Percentiles rank a stretch among this genome's conserved stretches.
These are phyloP conservation scores for Notholithocarpus densiflorus DNA, from an alignment of 306 rosid genomes.

Conservation along the genomic window DNA sequence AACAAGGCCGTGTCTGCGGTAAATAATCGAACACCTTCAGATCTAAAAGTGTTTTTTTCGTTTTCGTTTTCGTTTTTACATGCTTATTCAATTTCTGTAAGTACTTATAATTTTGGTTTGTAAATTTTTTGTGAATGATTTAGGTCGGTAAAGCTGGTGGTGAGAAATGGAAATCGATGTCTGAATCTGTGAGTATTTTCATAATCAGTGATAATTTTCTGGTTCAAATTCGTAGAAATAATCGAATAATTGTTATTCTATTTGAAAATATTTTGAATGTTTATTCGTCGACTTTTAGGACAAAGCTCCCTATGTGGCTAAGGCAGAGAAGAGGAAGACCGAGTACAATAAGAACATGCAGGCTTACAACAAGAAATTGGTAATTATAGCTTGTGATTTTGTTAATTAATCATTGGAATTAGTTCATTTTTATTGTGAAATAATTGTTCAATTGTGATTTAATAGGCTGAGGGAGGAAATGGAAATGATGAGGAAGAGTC, in stretches of 20 bases:
- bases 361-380: conserved; percentile 63
- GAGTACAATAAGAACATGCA: conserved; percentile 54
- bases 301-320: conserved; percentile 64
- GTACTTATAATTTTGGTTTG: too few species aligned
- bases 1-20: conserved; percentile 42
- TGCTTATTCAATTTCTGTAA: background rate
- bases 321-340: conserved; percentile 70
- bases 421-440: background rate
- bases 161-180: conserved; percentile 64
- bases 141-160: conserved; percentile 97
- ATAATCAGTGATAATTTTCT: too few species aligned
- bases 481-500: conserved; percentile 78
- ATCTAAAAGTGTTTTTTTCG: background rate
- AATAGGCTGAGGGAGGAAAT: conserved; percentile 59
- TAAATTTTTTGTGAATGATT: background rate
- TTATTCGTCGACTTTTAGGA: conserved; percentile 35
- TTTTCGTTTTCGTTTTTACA: too few species aligned
- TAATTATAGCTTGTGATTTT: background rate
- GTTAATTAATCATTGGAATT: too few species aligned
- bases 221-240: background rate
- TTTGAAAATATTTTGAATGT: background rate
- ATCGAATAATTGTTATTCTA: background rate
- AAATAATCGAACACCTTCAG: conserved; percentile 14
- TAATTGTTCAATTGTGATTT: background rate
- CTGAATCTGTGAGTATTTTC: conserved; percentile 67